A percentile compares a stretch with the other conserved stretches of the same genome.
Conservation (phyloP, 2,329 filamentous ascomycete genomes). For the Cladosporium sphaerospermum region DNA sequence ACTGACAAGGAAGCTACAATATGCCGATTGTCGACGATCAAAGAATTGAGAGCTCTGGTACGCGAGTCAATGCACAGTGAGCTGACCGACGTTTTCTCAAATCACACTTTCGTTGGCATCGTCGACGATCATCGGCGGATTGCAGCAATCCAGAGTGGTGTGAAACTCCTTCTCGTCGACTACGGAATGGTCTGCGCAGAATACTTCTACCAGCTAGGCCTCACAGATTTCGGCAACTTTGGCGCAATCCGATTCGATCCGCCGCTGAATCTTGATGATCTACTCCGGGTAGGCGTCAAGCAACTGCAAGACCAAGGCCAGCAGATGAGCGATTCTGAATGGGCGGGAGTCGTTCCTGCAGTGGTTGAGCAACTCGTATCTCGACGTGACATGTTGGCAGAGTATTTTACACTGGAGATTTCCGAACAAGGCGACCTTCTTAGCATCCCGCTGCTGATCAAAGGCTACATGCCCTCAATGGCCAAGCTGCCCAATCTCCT, state of each 20-base stretch:
- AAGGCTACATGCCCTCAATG: slow-evolving; percentile 79
- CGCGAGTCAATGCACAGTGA: slow-evolving; percentile 76
- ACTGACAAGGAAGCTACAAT: slow-evolving; percentile 62
- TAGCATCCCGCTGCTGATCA: slow-evolving; percentile 76
- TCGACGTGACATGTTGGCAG: slow-evolving; percentile 75
- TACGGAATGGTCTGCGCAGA: slow-evolving; percentile 81
- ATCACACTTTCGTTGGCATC: slow-evolving; percentile 87
- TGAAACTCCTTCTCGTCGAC: slow-evolving; percentile 87
- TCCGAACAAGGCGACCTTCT: slow-evolving; percentile 69
- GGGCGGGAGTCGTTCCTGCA: slow-evolving; percentile 57
- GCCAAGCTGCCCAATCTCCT: slow-evolving; percentile 86
- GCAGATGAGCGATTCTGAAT: slow-evolving; percentile 53
- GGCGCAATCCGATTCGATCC: slow-evolving; percentile 75
- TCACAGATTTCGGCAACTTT: slow-evolving; percentile 95
- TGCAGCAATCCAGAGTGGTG: slow-evolving; percentile 85
- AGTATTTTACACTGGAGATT: slow-evolving; percentile 88
- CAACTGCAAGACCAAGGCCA: slow-evolving; percentile 47
- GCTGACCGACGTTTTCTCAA: slow-evolving; percentile 78
- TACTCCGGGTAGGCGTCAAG: slow-evolving; percentile 68
- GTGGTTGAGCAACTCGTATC: slow-evolving; percentile 66
- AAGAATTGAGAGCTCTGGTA: slow-evolving; percentile 73
- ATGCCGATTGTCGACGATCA: slow-evolving; percentile 77
- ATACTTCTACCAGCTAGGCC: slow-evolving; percentile 90
- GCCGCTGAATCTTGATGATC: slow-evolving; percentile 61
- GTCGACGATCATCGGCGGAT: slow-evolving; percentile 82